A percentile compares a stretch with the other conserved stretches of the same genome.
Conservation (phyloP, 768 basidiomycete genomes). For the Trametes meyenii region DNA sequence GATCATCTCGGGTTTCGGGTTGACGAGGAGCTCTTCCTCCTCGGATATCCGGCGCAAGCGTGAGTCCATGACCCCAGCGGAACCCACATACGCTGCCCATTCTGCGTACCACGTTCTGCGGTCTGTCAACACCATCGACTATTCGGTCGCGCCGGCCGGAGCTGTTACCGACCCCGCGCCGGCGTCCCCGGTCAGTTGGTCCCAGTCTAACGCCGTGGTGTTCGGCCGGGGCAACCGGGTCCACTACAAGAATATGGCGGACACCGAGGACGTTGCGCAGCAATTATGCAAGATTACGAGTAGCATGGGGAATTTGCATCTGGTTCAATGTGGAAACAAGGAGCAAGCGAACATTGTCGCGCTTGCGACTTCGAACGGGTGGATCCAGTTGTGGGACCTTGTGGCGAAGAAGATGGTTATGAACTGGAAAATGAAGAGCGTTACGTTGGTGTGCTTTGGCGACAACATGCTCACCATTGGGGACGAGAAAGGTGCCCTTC, state of each 20-base stretch:
- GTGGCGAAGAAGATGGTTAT: conserved; percentile 55
- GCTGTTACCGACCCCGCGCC: conserved; percentile 18
- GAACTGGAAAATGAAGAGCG: conserved; percentile 60
- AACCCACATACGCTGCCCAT: conserved; percentile 7
- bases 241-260: conserved; percentile 49
- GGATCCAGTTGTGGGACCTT: conserved; percentile 76
- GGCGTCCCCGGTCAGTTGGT: conserved; percentile 43
- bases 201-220: conserved; percentile 46
- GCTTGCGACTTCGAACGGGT: conserved; percentile 61
- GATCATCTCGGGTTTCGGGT: conserved; percentile 3
- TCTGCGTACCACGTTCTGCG: conserved; percentile 19
- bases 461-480: conserved; percentile 68
- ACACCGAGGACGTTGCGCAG: conserved; percentile 41
- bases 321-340: conserved; percentile 42
- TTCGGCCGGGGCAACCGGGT: conserved; percentile 59
- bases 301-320: conserved; percentile 46
- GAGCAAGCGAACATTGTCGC: conserved; percentile 50
- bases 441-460: conserved; percentile 68
- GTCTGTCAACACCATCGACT: conserved; percentile 21
- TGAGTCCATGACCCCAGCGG: conserved; percentile 15
- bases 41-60: conserved; percentile 16
- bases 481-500: conserved; percentile 67
- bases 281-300: conserved; percentile 56
- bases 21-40: conserved; percentile 14
- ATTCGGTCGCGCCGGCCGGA: conserved; percentile 16